phyloP scores from a whole-genome alignment of 108 stramenopile genomes.

The Conticribra guillardii region DNA sequence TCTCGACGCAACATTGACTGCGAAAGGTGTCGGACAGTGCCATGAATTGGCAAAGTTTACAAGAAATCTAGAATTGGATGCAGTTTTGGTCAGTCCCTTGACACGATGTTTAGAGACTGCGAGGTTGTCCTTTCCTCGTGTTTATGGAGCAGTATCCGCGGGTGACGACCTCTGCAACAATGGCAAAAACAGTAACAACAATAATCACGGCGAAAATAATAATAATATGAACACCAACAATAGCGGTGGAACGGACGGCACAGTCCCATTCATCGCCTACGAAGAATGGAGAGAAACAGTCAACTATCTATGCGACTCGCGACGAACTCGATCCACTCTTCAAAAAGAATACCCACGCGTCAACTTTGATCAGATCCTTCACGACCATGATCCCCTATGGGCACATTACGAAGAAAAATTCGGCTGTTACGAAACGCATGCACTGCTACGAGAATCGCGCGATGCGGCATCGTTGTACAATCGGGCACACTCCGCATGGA shows the following conservation, averaged over 20 bases:
- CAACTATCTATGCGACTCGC: conserved; percentile 48
- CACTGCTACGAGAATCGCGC: conserved; percentile 28
- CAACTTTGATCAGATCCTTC: conserved; percentile 15
- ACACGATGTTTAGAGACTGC: conserved; percentile 53
- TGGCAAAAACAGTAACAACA: neutral
- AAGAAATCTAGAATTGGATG: conserved; percentile 35
- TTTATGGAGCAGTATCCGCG: conserved; percentile 2
- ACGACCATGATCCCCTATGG: conserved; percentile 49
- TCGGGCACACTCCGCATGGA: conserved; percentile 46
- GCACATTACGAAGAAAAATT: conserved; percentile 34
- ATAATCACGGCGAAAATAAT: neutral
- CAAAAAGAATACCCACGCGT: conserved; percentile 31
- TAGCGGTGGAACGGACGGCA: neutral
- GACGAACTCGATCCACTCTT: conserved; percentile 21
- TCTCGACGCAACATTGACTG: conserved; percentile 42
- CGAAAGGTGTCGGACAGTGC: conserved; percentile 39
- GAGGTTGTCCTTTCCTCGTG: conserved; percentile 34
- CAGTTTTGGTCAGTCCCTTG: conserved; percentile 51
- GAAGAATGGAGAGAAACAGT: conserved; percentile 59
- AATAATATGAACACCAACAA: too few relatives aligned
- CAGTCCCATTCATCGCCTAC: conserved; percentile 44
- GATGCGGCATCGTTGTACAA: conserved; percentile 33
- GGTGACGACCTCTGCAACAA: too few relatives aligned
- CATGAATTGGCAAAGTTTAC: conserved; percentile 21
- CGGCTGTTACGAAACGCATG: conserved; percentile 22